Evolutionary conservation across 2,329 filamentous ascomycete genomes (phyloP).

Genomic region (Hirsutella minnesotensis): DNA sequence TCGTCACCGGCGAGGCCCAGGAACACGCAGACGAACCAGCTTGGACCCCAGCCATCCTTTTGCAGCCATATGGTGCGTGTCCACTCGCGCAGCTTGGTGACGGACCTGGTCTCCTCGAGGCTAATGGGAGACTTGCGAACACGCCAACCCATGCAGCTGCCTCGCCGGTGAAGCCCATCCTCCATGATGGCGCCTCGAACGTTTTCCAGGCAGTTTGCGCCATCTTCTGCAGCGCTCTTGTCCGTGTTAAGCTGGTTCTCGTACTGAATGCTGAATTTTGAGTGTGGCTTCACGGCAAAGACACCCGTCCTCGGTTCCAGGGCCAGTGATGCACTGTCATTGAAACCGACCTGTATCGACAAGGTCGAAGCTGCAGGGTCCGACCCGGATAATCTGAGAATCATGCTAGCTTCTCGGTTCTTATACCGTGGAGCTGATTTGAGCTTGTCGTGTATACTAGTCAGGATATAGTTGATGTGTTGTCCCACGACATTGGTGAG

Average conservation of each 20-base stretch:
- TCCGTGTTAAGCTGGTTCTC: conserved; percentile 55
- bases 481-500: conserved; percentile 62
- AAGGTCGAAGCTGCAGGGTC: conserved; percentile 59
- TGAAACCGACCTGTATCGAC: conserved; percentile 55
- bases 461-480: conserved; percentile 63
- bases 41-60: conserved; percentile 56
- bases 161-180: conserved; percentile 48
- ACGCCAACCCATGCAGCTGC: conserved; percentile 54
- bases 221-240: conserved; percentile 45
- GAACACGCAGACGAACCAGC: conserved; percentile 62
- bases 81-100: conserved; percentile 51
- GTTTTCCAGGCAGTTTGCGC: conserved; percentile 43
- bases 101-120: conserved; percentile 43
- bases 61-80: conserved; percentile 58
- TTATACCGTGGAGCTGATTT: conserved; percentile 48
- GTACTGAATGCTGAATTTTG: conserved; percentile 39
- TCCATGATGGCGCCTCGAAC: conserved; percentile 50
- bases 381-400: conserved; percentile 42
- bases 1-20: conserved; percentile 61
- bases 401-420: conserved; percentile 44
- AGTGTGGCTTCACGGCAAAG: conserved; percentile 57
- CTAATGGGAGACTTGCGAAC: conserved; percentile 35
- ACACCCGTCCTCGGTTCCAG: conserved; percentile 72
- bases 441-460: conserved; percentile 51
- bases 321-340: conserved; percentile 46